Percentiles rank a stretch among this genome's conserved stretches.
Evolutionary conservation across 352 stramenopile species (phyloP).

Genomic region (Detonula confervacea): DNA sequence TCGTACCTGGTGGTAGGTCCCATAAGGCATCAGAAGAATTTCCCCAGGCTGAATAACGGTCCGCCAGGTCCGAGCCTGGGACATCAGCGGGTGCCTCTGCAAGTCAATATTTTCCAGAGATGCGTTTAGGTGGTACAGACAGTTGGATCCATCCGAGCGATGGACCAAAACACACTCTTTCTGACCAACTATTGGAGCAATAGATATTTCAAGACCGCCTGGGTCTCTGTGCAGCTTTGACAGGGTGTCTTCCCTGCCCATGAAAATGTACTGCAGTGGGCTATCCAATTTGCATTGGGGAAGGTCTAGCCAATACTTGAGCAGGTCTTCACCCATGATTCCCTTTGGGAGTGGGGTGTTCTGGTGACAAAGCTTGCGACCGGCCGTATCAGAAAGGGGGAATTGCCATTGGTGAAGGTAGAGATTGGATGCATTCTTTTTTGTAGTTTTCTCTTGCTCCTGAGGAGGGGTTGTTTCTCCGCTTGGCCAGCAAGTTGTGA

Average conservation of each 20-base stretch:
- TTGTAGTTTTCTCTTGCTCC: slow-evolving; percentile 26
- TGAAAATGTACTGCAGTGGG: slow-evolving; percentile 94
- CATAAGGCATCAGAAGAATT: slow-evolving; percentile 93
- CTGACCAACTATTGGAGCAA: slow-evolving; percentile 90
- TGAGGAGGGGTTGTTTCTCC: background rate
- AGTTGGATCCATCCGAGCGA: slow-evolving; percentile 69
- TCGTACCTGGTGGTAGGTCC: slow-evolving; percentile 88
- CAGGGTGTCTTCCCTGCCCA: slow-evolving; percentile 90
- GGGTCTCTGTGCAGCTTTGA: slow-evolving; percentile 91
- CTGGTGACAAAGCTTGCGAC: slow-evolving; percentile 86
- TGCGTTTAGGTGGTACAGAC: slow-evolving; percentile 79
- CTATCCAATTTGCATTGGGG: slow-evolving; percentile 87
- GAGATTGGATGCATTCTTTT: slow-evolving; percentile 82
- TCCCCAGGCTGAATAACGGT: slow-evolving; percentile 90
- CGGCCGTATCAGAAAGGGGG: slow-evolving; percentile 82
- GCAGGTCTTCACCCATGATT: slow-evolving; percentile 91
- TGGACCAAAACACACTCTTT: slow-evolving; percentile 85
- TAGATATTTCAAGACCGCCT: slow-evolving; percentile 91
- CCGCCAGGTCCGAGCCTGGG: slow-evolving; percentile 89
- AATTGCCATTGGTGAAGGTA: slow-evolving; percentile 97
- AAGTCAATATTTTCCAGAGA: slow-evolving; percentile 90
- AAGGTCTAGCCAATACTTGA: slow-evolving; percentile 91
- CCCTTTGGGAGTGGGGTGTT: slow-evolving; percentile 81
- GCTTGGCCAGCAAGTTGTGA: slow-evolving; percentile 72
- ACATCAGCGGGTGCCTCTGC: slow-evolving; percentile 89